These are phyloP conservation scores for Blumeriella jaapii DNA, from an alignment of 2,329 filamentous ascomycete genomes.

Conservation along the genomic window DNA sequence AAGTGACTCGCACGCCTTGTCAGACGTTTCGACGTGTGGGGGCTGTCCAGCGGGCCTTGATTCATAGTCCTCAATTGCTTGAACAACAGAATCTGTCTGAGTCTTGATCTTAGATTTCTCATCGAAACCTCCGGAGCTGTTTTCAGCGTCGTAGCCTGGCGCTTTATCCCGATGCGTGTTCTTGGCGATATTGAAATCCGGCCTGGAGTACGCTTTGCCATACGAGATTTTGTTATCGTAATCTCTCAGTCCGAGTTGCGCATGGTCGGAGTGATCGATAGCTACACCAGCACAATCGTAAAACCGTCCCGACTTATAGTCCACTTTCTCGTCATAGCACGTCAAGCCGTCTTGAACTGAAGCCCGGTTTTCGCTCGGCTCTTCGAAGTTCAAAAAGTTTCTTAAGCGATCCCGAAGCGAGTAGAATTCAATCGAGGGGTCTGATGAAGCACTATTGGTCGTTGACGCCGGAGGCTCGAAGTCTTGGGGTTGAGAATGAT, in stretches of 20 bases:
- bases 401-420: neutral
- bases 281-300: conserved; percentile 22
- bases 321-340: conserved; percentile 28
- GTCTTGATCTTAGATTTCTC: neutral
- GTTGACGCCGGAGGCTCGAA: conserved; percentile 18
- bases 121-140: conserved; percentile 6
- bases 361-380: conserved; percentile 5
- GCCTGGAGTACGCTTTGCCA: conserved; percentile 3
- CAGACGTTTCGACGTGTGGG: neutral
- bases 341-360: conserved; percentile 29
- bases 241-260: conserved; percentile 10
- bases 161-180: neutral
- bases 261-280: conserved; percentile 12
- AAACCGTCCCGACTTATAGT: conserved; percentile 17
- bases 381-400: too few relatives aligned
- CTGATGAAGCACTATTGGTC: neutral
- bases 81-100: neutral
- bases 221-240: conserved; percentile 12
- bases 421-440: neutral
- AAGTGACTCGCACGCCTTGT: neutral
- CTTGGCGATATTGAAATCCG: neutral
- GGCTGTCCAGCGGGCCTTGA: neutral
- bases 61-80: conserved; percentile 1
- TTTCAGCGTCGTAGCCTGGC: too few relatives aligned
- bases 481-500: conserved; percentile 28